Evolutionary conservation across 148 eudicot genomes (phyloP).

Genomic region (Polygonum aviculare): DNA sequence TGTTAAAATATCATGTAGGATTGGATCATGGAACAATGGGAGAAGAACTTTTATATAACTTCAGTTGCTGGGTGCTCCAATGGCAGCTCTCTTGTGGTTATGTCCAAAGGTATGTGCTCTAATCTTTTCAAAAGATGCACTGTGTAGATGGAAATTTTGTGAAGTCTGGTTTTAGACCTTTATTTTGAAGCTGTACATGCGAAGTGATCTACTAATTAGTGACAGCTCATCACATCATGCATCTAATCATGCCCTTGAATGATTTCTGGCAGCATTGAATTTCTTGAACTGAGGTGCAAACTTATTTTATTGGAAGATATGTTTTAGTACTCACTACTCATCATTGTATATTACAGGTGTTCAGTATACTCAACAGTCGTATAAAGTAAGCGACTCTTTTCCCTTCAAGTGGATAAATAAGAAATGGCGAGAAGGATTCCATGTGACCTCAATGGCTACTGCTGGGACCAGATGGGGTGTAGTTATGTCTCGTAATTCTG

Average conservation of each 20-base stretch:
- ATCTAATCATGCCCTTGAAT: background rate
- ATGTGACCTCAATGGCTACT: conserved; percentile 93
- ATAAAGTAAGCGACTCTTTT: conserved; percentile 87
- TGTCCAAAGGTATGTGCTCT: conserved; percentile 65
- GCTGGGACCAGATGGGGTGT: conserved; percentile 92
- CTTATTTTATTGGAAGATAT: background rate
- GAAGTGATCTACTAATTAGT: background rate
- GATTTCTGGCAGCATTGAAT: background rate
- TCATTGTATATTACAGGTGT: conserved; percentile 43
- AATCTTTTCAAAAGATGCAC: background rate
- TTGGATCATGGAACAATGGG: conserved; percentile 98
- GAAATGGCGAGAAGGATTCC: conserved; percentile 94
- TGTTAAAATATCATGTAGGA: conserved; percentile 34
- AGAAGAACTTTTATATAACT: conserved; percentile 77
- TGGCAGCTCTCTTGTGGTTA: conserved; percentile 88
- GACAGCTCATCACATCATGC: background rate
- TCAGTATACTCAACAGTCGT: conserved; percentile 74
- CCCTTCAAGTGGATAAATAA: conserved; percentile 95
- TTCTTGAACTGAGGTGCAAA: background rate
- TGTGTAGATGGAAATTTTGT: background rate
- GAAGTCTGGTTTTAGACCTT: background rate
- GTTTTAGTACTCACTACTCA: background rate
- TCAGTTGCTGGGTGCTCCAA: conserved; percentile 72
- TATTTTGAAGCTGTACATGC: background rate
- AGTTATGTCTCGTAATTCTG: conserved; percentile 93